A percentile compares a stretch with the other conserved stretches of the same genome.
These are phyloP conservation scores for Paracoccidioides brasiliensis DNA, from an alignment of 2,329 filamentous ascomycete species.

Conservation along the genomic window DNA sequence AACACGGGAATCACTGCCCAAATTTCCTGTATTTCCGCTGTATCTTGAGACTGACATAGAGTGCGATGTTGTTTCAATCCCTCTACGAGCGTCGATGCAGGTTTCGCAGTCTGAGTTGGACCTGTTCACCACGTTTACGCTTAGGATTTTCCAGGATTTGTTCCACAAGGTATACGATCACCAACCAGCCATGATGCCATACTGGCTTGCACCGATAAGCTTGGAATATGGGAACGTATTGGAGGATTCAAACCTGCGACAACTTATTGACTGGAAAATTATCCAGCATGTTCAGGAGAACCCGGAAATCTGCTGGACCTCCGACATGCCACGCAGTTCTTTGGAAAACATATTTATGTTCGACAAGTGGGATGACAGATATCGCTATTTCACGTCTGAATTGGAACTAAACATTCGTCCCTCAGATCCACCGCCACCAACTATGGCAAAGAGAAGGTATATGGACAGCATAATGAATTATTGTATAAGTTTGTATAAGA, in stretches of 20 bases:
- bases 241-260: constrained; percentile 3
- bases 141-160: constrained; percentile 65
- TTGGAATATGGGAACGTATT: constrained; percentile 4
- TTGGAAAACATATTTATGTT: constrained; percentile 41
- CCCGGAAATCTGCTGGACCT: constrained; percentile 33
- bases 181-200: constrained; percentile 53
- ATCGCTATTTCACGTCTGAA: constrained; percentile 42
- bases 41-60: constrained; percentile 54
- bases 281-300: constrained; percentile 25
- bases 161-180: constrained; percentile 78
- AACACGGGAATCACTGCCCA: constrained; percentile 52
- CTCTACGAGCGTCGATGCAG: constrained; percentile 33
- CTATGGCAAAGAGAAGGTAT: constrained; percentile 26
- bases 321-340: constrained; percentile 25
- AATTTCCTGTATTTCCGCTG: constrained; percentile 54
- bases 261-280: constrained; percentile 34
- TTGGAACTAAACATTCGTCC: constrained; percentile 22
- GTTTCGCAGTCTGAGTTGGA: constrained; percentile 34
- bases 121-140: constrained; percentile 56
- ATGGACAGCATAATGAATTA: constrained; percentile 66
- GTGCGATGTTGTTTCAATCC: constrained; percentile 43
- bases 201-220: constrained; percentile 60
- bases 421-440: constrained; percentile 23
- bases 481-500: constrained; percentile 61
- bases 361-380: constrained; percentile 44